Conservation (phyloP, 352 stramenopile species). For the Phytophthora quininea region DNA sequence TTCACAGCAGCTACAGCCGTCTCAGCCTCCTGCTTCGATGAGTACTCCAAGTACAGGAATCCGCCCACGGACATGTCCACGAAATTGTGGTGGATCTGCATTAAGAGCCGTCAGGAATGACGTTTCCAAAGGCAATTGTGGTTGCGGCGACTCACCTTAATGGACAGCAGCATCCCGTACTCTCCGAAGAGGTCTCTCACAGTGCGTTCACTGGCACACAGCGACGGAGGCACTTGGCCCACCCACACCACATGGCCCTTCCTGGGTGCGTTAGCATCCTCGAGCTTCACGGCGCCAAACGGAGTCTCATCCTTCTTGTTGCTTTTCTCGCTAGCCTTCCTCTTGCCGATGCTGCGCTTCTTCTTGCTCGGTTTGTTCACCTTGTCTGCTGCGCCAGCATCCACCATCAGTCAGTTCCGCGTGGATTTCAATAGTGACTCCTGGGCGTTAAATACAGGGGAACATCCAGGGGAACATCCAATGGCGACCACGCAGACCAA, state of each 20-base stretch:
- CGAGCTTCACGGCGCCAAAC: neutral
- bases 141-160: conserved; percentile 41
- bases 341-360: conserved; percentile 5
- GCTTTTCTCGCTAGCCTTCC: neutral
- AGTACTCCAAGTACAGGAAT: conserved; percentile 74
- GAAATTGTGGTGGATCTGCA: conserved; percentile 73
- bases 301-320: conserved; percentile 24
- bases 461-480: neutral
- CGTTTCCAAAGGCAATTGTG: neutral
- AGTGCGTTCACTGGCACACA: conserved; percentile 60
- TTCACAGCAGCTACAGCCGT: conserved; percentile 46
- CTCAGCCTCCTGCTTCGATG: conserved; percentile 40
- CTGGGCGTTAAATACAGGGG: neutral
- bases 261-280: conserved; percentile 9
- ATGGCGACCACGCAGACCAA: conserved; percentile 13
- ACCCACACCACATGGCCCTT: conserved; percentile 53
- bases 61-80: conserved; percentile 60
- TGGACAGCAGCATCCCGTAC: conserved; percentile 53
- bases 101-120: neutral
- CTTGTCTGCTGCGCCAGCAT: neutral
- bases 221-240: conserved; percentile 53
- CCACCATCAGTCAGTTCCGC: conserved; percentile 21
- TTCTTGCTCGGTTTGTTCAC: conserved; percentile 18
- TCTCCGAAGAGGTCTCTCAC: conserved; percentile 53
- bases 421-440: conserved; percentile 6